These are phyloP conservation scores for Chalciporus pseudorubinellus DNA, from an alignment of 768 basidiomycete genomes.

Conservation along the genomic window DNA sequence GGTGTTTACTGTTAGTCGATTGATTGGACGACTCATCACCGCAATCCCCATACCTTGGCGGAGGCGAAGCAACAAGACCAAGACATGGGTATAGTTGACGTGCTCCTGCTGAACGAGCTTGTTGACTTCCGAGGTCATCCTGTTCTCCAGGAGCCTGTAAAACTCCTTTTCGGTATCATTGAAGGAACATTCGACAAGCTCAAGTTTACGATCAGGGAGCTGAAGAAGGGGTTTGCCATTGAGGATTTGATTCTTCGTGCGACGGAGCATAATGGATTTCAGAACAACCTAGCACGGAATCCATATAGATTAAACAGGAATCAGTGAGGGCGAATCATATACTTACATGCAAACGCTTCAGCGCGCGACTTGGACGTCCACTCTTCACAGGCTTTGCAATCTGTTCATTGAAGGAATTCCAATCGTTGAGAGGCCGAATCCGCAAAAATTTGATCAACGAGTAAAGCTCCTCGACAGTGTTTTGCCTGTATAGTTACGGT, in stretches of 20 bases:
- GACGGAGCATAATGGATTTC: slow-evolving; percentile 84
- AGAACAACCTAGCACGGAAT: slow-evolving; percentile 60
- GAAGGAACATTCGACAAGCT: slow-evolving; percentile 75
- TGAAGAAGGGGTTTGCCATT: slow-evolving; percentile 83
- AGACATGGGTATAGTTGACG: slow-evolving; percentile 65
- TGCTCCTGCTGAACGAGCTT: slow-evolving; percentile 56
- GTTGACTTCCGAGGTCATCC: slow-evolving; percentile 65
- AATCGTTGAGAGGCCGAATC: slow-evolving; percentile 76
- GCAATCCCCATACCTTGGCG: slow-evolving; percentile 69
- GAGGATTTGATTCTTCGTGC: slow-evolving; percentile 67
- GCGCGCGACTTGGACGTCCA: slow-evolving; percentile 60
- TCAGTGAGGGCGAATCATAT: not conserved
- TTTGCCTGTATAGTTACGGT: slow-evolving; percentile 54
- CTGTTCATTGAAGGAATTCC: slow-evolving; percentile 72
- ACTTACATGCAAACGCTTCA: slow-evolving; percentile 79
- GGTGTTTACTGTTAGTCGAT: not conserved
- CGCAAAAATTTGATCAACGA: slow-evolving; percentile 88
- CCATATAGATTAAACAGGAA: too few relatives aligned
- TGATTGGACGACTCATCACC: not conserved
- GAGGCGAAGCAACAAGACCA: slow-evolving; percentile 73
- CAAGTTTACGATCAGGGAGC: slow-evolving; percentile 71
- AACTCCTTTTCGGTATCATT: slow-evolving; percentile 74
- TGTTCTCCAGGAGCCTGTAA: slow-evolving; percentile 67
- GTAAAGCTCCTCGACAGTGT: slow-evolving; percentile 86
- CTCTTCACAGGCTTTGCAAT: slow-evolving; percentile 79